Percentiles rank a stretch among this genome's conserved stretches.
Evolutionary conservation across 257 asterid genomes (phyloP).

Genomic region (Fraxinus anomala): DNA sequence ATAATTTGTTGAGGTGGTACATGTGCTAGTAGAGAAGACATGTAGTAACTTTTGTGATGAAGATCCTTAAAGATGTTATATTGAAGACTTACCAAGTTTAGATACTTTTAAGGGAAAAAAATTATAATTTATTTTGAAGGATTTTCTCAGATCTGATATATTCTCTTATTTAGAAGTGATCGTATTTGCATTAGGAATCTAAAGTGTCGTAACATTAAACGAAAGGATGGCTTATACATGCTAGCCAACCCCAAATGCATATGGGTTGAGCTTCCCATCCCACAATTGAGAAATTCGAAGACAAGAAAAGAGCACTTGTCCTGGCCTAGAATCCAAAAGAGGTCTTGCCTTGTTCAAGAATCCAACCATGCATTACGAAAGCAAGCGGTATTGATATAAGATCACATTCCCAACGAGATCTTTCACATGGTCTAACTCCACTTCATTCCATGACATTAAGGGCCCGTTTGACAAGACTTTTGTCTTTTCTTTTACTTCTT

Average conservation of each 20-base stretch:
- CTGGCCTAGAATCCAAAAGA: too few relatives aligned
- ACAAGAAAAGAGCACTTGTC: not conserved
- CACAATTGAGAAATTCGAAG: too few relatives aligned
- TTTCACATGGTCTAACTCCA: not conserved
- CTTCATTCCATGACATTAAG: not conserved
- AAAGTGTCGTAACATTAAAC: not conserved
- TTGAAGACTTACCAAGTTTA: too few relatives aligned
- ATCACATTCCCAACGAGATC: not conserved
- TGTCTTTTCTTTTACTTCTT: too few relatives aligned
- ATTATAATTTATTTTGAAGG: not conserved
- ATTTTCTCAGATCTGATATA: not conserved
- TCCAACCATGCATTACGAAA: not conserved
- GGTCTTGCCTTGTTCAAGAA: not conserved
- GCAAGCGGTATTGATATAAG: not conserved
- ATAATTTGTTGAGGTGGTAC: not conserved
- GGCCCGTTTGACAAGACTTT: too few relatives aligned
- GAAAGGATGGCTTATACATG: not conserved
- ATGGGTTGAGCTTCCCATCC: not conserved
- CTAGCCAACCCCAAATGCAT: not conserved
- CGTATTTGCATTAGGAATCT: not conserved
- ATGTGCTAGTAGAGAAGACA: not conserved
- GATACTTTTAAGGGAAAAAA: not conserved
- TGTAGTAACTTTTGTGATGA: not conserved
- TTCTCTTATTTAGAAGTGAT: not conserved
- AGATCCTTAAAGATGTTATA: not conserved